A percentile compares a stretch with the other conserved stretches of the same genome.
These are phyloP conservation scores for Logfia minima DNA, from an alignment of 129 eudicot species.

Conservation along the genomic window DNA sequence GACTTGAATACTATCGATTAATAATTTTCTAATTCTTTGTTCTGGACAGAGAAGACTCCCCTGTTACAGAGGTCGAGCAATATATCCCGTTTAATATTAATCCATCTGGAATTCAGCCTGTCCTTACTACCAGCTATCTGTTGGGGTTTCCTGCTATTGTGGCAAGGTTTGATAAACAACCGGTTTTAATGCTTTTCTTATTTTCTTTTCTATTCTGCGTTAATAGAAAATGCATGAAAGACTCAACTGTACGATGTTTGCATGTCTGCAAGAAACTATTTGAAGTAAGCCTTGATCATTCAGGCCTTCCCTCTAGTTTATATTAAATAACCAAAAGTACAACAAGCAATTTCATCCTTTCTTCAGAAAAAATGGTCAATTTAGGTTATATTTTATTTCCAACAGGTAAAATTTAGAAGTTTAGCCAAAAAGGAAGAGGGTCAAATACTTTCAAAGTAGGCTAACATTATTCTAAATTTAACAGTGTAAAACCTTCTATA, in stretches of 20 bases:
- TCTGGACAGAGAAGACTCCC: conserved; percentile 74
- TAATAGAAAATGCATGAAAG: no score
- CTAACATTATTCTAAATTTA: neutral
- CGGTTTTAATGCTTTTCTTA: neutral
- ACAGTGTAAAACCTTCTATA: neutral
- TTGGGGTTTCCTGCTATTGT: conserved; percentile 82
- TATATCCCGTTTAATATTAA: conserved; percentile 96
- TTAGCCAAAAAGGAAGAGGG: neutral
- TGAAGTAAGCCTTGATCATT: no score
- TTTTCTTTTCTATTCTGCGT: neutral
- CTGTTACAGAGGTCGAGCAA: conserved; percentile 90
- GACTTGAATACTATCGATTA: neutral
- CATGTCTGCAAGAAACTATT: no score
- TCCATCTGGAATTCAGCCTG: conserved; percentile 99
- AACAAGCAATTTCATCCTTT: neutral
- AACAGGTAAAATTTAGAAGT: neutral
- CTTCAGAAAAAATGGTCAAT: neutral
- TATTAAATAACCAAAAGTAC: neutral
- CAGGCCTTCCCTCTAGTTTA: no score
- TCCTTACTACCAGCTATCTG: conserved; percentile 84
- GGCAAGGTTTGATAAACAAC: conserved; percentile 57
- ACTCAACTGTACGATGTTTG: no score
- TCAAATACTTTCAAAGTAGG: neutral
- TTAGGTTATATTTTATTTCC: no score
- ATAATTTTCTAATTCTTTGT: conserved; percentile 9